Evolutionary conservation across 352 stramenopile genomes (phyloP), one percentile per base, ranked within the genome.

Genomic region (Phytophthora melonis): DNA sequence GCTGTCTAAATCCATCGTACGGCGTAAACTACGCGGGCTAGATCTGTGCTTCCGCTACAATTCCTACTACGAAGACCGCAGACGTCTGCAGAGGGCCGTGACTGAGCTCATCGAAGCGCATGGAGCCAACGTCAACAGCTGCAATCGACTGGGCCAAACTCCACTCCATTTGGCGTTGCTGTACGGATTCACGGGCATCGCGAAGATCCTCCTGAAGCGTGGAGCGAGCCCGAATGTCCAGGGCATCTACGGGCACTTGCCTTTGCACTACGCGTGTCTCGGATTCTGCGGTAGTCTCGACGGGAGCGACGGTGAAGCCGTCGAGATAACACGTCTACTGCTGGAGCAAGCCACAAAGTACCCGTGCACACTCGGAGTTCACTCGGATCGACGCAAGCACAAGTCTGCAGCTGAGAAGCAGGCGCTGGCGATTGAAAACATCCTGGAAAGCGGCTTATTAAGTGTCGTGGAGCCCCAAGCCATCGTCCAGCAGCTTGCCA

Each of bases 211-310:
- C 18, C 55, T 95, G 1, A 34, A 36, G 9, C 75, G 73, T 58
- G 82, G 79, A 9, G 81, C 86, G 16, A 93, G 91, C 56, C 86
- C 86, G 6, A 94, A 92, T 25, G 60, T 91, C 8, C 77, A 77
- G 13, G 83, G 91, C 55, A 53, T 60, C 1, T 83, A 83, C 25
- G 89, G 89, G 3, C 84, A 88, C 32, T 54, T 92, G 0, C 79
- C 87, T 3, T 49, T 95, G 19, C 89, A 95, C 59, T 95, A 92
- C 60, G 83, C 83, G 1, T 93, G 83, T 32, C 67, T 92, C 8
- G 87, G 84, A 1, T 83, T 93, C 36, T 92, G 86, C 58, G 66
- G 54, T 19, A 67, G 50, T 27, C 25, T 63, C 0, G 63, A 81
- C 43, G 63, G 69, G 39, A 74, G 65, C 18, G 54, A 73, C 3